These are phyloP conservation scores for Cyberlindnera amylophila DNA, from an alignment of 805 yeast genomes.

Conservation along the genomic window DNA sequence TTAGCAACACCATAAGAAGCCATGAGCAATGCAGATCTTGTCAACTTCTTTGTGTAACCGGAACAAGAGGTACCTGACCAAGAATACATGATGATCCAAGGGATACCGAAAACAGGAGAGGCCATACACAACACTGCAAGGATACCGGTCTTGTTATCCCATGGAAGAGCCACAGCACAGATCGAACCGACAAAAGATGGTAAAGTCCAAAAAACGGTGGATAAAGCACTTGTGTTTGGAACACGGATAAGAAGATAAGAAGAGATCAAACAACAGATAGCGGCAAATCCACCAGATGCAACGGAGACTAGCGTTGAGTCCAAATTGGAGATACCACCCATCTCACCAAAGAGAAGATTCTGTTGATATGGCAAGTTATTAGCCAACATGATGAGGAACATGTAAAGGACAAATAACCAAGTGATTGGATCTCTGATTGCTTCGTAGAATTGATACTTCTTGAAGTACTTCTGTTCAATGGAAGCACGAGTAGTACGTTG, in stretches of 20 bases:
- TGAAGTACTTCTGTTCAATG: slow-evolving; percentile 42
- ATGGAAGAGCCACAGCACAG: slow-evolving; percentile 41
- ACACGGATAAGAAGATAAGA: slow-evolving; percentile 31
- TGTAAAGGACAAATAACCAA: slow-evolving; percentile 29
- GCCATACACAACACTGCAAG: slow-evolving; percentile 48
- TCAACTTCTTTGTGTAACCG: slow-evolving; percentile 48
- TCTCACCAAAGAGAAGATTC: slow-evolving; percentile 41
- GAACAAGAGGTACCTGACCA: slow-evolving; percentile 36
- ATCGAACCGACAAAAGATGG: slow-evolving; percentile 45
- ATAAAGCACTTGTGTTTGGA: slow-evolving; percentile 37
- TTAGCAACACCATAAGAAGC: slow-evolving; percentile 46
- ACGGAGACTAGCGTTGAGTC: slow-evolving; percentile 50
- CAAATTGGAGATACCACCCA: slow-evolving; percentile 42
- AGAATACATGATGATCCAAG: slow-evolving; percentile 36
- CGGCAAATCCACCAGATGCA: slow-evolving; percentile 49
- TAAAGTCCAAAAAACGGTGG: slow-evolving; percentile 35
- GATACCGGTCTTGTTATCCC: slow-evolving; percentile 42
- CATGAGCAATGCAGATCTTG: slow-evolving; percentile 43
- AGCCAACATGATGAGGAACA: slow-evolving; percentile 45
- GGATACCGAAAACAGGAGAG: slow-evolving; percentile 40
- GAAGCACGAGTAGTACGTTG: slow-evolving; percentile 36
- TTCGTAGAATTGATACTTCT: slow-evolving; percentile 40
- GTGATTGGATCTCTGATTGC: slow-evolving; percentile 41
- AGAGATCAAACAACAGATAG: slow-evolving; percentile 37
- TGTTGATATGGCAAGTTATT: slow-evolving; percentile 53